Conservation (phyloP, 257 asterid species). For the Solanum etuberosum region DNA sequence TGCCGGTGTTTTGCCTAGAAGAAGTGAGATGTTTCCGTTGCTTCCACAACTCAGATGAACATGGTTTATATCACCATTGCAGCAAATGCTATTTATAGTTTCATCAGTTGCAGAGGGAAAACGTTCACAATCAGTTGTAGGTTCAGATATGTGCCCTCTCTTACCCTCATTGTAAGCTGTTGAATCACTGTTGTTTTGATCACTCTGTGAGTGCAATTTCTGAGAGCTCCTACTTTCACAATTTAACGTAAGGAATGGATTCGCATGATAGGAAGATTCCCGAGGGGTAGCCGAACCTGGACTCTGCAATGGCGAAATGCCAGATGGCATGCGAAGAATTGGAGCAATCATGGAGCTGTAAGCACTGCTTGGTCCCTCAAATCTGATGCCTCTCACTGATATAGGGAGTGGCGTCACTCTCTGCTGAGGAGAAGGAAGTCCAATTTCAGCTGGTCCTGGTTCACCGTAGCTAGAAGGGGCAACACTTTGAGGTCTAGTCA, state of each 20-base stretch:
- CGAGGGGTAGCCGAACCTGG: slow-evolving; percentile 29
- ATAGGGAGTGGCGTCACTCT: slow-evolving; percentile 37
- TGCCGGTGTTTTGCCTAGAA: slow-evolving; percentile 11
- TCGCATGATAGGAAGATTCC: slow-evolving; percentile 26
- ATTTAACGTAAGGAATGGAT: slow-evolving; percentile 18
- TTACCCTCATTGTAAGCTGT: slow-evolving; percentile 29
- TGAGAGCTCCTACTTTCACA: slow-evolving; percentile 23
- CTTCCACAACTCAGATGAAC: slow-evolving; percentile 22
- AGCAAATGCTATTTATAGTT: slow-evolving; percentile 46
- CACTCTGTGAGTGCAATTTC: slow-evolving; percentile 21
- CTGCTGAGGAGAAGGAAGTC: slow-evolving; percentile 20
- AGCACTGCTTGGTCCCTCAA: slow-evolving; percentile 26
- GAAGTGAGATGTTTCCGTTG: slow-evolving; percentile 17
- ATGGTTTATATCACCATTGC: slow-evolving; percentile 27
- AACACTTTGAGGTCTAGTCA: slow-evolving; percentile 21
- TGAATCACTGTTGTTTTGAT: slow-evolving; percentile 25
- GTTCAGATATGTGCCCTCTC: slow-evolving; percentile 26
- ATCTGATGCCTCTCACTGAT: slow-evolving; percentile 41
- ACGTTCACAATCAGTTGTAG: slow-evolving; percentile 27
- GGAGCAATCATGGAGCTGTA: slow-evolving; percentile 32
- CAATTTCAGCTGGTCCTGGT: slow-evolving; percentile 29
- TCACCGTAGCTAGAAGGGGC: slow-evolving; percentile 17
- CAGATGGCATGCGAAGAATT: slow-evolving; percentile 17
- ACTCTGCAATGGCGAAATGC: slow-evolving; percentile 30
- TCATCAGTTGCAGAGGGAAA: slow-evolving; percentile 48